Conservation (phyloP, 2,329 filamentous ascomycete genomes). For the Neofusicoccum kwambonambiense region DNA sequence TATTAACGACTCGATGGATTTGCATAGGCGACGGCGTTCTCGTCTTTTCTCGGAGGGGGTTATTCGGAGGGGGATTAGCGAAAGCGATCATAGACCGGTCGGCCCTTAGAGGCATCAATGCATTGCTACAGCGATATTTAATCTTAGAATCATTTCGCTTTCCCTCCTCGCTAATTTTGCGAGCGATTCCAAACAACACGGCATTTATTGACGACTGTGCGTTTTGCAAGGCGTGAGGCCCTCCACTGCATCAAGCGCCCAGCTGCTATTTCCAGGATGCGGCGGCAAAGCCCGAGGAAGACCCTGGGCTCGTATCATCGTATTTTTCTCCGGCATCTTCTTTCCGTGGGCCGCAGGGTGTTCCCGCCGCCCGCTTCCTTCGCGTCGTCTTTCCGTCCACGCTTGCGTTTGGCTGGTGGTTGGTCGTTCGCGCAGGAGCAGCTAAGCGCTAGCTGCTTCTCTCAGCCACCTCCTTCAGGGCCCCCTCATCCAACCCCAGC, state of each 20-base stretch:
- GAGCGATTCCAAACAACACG: background rate
- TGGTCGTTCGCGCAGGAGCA: background rate
- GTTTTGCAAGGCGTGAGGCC: background rate
- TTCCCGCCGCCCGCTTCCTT: background rate
- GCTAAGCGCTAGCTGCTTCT: slow-evolving; percentile 7
- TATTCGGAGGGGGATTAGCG: background rate
- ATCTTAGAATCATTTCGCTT: slow-evolving; percentile 14
- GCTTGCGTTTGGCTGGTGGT: too few species aligned
- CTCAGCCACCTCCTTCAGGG: slow-evolving; percentile 12
- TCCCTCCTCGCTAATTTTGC: slow-evolving; percentile 8
- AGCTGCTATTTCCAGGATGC: slow-evolving; percentile 3
- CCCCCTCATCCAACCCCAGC: slow-evolving; percentile 18
- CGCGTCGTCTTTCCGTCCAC: too few species aligned
- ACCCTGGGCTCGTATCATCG: slow-evolving; percentile 4
- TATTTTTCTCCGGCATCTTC: background rate
- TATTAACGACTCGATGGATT: slow-evolving; percentile 11
- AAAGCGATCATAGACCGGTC: slow-evolving; percentile 12
- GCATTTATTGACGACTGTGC: slow-evolving; percentile 12
- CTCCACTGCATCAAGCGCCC: background rate
- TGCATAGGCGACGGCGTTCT: slow-evolving; percentile 19
- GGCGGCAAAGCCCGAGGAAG: slow-evolving; percentile 1
- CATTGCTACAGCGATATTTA: slow-evolving; percentile 5
- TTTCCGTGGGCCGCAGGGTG: slow-evolving; percentile 5
- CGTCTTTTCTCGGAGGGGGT: background rate
- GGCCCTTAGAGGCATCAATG: slow-evolving; percentile 4